Conservation (phyloP, 2,329 filamentous ascomycete species). For the Bipolaris sorokiniana region DNA sequence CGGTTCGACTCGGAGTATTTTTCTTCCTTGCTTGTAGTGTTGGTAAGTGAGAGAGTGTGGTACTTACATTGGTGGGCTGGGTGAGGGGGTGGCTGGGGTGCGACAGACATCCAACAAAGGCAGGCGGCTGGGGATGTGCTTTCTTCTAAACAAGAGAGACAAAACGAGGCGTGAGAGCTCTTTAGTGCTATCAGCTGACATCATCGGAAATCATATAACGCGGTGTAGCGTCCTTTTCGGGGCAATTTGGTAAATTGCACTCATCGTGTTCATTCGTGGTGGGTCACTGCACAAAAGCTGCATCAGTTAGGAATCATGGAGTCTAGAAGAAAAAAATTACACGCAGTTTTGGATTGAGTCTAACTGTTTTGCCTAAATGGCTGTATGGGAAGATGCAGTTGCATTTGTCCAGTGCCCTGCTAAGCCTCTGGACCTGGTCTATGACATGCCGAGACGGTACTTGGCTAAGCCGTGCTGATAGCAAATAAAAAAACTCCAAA, state of each 20-base stretch:
- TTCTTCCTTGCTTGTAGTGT: too few species aligned
- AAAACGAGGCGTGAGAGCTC: not conserved
- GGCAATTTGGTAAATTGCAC: not conserved
- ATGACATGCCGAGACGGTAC: constrained; percentile 9
- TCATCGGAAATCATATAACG: not conserved
- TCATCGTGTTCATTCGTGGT: constrained; percentile 17
- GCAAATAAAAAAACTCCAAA: constrained; percentile 20
- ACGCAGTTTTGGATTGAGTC: constrained; percentile 10
- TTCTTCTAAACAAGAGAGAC: not conserved
- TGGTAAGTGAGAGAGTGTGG: too few species aligned
- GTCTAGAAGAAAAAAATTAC: constrained; percentile 9
- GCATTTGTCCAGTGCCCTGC: constrained; percentile 13
- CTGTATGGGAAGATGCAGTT: constrained; percentile 5
- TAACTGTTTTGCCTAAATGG: constrained; percentile 23
- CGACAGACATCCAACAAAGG: not conserved
- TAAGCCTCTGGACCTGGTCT: constrained; percentile 11
- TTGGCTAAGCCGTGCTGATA: constrained; percentile 15
- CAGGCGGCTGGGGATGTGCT: not conserved
- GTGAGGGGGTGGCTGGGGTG: not conserved
- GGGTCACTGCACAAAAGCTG: constrained; percentile 7
- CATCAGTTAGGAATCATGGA: not conserved
- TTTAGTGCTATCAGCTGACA: not conserved
- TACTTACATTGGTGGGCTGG: too few species aligned
- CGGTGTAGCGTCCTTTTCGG: not conserved
- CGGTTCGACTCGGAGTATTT: too few species aligned